A percentile compares a stretch with the other conserved stretches of the same genome.
phyloP scores from a whole-genome alignment of 768 basidiomycete genomes.

The Amanita polypyramis region DNA sequence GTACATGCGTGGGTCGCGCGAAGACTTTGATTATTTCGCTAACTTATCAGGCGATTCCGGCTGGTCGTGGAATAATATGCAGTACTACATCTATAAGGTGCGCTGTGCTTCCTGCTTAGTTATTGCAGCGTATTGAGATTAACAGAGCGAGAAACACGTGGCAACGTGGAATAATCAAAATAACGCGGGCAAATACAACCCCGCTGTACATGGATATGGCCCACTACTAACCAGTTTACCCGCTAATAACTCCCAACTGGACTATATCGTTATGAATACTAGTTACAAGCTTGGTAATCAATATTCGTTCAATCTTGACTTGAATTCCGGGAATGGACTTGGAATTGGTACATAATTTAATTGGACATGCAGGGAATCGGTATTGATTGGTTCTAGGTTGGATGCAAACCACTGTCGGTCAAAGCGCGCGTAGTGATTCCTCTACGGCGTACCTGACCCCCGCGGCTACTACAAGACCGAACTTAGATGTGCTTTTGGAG shows the following conservation, averaged over 20 bases:
- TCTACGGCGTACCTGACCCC: constrained; percentile 22
- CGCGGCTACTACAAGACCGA: constrained; percentile 14
- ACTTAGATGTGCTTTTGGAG: constrained; percentile 21
- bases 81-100: constrained; percentile 18
- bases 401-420: constrained; percentile 17
- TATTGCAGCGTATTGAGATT: neutral
- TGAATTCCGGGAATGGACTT: constrained; percentile 23
- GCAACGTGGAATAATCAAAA: constrained; percentile 21
- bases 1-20: constrained; percentile 16
- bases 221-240: constrained; percentile 18
- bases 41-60: constrained; percentile 30
- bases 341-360: constrained; percentile 19
- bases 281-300: constrained; percentile 15
- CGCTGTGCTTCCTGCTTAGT: neutral
- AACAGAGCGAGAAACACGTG: constrained; percentile 21
- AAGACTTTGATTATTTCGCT: constrained; percentile 46
- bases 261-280: constrained; percentile 17
- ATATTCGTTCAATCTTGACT: constrained; percentile 27
- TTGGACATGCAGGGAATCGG: neutral
- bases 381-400: constrained; percentile 14
- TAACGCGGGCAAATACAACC: constrained; percentile 21
- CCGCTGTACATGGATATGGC: constrained; percentile 17
- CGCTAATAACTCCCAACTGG: constrained; percentile 16
- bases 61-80: constrained; percentile 26
- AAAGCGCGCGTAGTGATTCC: constrained; percentile 19